These are phyloP conservation scores for Cutaneotrichosporon spelunceum DNA, from an alignment of 1,284 basidiomycete species.

Conservation along the genomic window DNA sequence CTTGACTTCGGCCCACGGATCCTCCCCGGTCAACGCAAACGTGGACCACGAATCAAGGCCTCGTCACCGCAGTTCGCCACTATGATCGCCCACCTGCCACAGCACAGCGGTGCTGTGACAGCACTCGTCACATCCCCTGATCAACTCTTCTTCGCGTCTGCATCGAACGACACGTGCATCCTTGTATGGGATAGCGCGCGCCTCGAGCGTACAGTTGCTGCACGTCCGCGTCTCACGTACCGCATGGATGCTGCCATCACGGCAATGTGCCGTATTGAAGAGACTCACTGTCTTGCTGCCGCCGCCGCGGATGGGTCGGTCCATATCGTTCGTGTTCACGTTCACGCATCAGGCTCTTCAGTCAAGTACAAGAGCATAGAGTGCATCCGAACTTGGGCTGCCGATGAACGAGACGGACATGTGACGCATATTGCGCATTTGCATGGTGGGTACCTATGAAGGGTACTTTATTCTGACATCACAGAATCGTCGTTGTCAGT, in stretches of 20 bases:
- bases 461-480: constrained; percentile 11
- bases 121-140: constrained; percentile 85
- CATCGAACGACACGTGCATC: constrained; percentile 78
- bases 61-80: constrained; percentile 62
- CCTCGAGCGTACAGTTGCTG: constrained; percentile 67
- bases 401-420: constrained; percentile 30
- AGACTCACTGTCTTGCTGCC: constrained; percentile 81
- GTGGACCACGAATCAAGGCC: constrained; percentile 57
- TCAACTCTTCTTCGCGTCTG: constrained; percentile 87
- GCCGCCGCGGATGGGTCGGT: constrained; percentile 80
- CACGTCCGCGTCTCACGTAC: constrained; percentile 44
- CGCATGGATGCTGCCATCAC: constrained; percentile 65
- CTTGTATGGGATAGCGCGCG: constrained; percentile 79
- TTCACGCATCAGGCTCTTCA: constrained; percentile 59
- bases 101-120: constrained; percentile 75
- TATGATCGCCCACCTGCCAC: constrained; percentile 78
- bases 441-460: constrained; percentile 29
- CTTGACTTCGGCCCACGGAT: constrained; percentile 85
- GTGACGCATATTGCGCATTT: constrained; percentile 38
- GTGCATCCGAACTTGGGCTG: constrained; percentile 55
- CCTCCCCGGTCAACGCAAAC: constrained; percentile 72
- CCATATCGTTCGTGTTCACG: constrained; percentile 75
- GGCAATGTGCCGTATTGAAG: constrained; percentile 74
- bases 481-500: constrained; percentile 62
- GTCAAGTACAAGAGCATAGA: constrained; percentile 77